These are phyloP conservation scores for Graphiopsis chlorocephala DNA, from an alignment of 2,329 filamentous ascomycete species.

Conservation along the genomic window DNA sequence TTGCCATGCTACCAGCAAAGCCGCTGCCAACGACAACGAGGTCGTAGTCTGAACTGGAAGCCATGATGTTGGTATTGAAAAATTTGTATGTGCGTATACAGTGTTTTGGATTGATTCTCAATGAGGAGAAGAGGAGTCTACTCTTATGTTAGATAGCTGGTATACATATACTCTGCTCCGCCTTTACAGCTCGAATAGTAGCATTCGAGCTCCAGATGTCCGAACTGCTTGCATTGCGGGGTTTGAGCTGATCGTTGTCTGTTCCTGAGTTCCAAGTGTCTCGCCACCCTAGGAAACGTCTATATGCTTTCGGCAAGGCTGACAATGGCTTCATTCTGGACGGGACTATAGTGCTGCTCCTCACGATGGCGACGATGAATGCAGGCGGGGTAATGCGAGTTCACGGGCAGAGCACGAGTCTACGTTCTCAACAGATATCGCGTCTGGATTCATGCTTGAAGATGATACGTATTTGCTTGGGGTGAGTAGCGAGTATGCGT, in stretches of 20 bases:
- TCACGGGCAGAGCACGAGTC: neutral
- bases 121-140: neutral
- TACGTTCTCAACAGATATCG: neutral
- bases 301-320: neutral
- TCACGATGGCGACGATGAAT: neutral
- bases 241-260: constrained; percentile 10
- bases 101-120: neutral
- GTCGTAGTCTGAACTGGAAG: constrained; percentile 35
- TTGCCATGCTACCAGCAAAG: constrained; percentile 41
- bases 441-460: neutral
- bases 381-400: neutral
- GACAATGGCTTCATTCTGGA: constrained; percentile 1
- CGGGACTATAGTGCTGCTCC: neutral
- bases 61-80: constrained; percentile 21
- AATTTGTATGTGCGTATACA: neutral
- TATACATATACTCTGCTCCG: neutral
- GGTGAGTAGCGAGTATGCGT: neutral
- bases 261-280: neutral
- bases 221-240: constrained; percentile 4
- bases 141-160: neutral
- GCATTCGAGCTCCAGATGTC: constrained; percentile 7
- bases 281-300: neutral
- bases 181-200: neutral
- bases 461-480: neutral
- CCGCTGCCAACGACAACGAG: constrained; percentile 42